A percentile compares a stretch with the other conserved stretches of the same genome.
These are phyloP conservation scores for Botrytis medusae DNA, from an alignment of 2,329 filamentous ascomycete species.

Conservation along the genomic window DNA sequence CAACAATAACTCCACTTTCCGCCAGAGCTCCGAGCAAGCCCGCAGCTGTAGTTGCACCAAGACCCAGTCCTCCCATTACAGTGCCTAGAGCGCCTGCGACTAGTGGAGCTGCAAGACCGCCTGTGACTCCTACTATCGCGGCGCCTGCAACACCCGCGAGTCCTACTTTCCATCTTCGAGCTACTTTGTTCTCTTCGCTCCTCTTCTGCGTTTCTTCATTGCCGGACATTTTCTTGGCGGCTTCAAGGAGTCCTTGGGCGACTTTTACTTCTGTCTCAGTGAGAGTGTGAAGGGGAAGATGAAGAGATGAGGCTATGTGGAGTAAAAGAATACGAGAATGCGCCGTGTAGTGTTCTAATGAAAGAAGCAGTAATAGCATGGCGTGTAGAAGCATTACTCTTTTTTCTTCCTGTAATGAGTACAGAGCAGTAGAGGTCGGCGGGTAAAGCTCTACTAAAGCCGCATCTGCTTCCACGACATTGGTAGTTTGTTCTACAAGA, in stretches of 20 bases:
- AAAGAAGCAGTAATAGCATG: constrained; percentile 70
- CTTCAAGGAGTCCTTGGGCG: constrained; percentile 70
- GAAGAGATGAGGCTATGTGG: constrained; percentile 67
- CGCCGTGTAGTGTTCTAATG: constrained; percentile 73
- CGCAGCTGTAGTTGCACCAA: constrained; percentile 72
- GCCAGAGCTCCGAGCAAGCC: constrained; percentile 77
- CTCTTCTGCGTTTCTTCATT: constrained; percentile 73
- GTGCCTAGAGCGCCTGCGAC: constrained; percentile 33
- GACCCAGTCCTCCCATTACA: constrained; percentile 72
- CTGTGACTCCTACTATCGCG: constrained; percentile 69
- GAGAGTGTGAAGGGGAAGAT: constrained; percentile 63
- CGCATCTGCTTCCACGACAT: constrained; percentile 50
- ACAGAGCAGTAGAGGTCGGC: constrained; percentile 61
- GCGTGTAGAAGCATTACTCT: constrained; percentile 69
- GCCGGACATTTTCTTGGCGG: constrained; percentile 68
- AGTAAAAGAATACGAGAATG: constrained; percentile 72
- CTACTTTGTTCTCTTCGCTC: constrained; percentile 66
- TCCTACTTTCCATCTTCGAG: constrained; percentile 85
- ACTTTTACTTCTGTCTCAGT: constrained; percentile 73
- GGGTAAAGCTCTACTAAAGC: constrained; percentile 53
- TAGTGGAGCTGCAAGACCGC: constrained; percentile 74
- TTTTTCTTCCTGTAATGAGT: constrained; percentile 58
- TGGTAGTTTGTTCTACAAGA: constrained; percentile 40
- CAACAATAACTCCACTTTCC: constrained; percentile 76
- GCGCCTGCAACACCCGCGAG: constrained; percentile 86